These are phyloP conservation scores for Penicillium janthinellum DNA, from an alignment of 2,329 filamentous ascomycete genomes.

Conservation along the genomic window DNA sequence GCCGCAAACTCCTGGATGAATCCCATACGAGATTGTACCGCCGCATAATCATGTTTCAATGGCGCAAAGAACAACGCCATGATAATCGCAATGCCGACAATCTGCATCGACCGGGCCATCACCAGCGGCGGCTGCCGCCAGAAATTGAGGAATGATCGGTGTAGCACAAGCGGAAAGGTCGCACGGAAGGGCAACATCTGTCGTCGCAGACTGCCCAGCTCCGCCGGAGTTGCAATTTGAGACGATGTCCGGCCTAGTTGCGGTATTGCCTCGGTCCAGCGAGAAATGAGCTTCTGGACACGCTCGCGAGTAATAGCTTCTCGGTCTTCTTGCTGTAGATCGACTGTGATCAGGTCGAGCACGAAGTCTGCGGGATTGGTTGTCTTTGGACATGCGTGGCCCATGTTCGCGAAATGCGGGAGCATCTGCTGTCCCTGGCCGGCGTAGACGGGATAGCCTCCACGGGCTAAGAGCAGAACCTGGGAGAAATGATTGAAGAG, in stretches of 20 bases:
- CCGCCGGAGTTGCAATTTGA: slow-evolving; percentile 66
- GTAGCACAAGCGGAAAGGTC: slow-evolving; percentile 68
- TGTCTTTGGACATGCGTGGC: slow-evolving; percentile 66
- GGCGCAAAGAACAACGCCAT: slow-evolving; percentile 72
- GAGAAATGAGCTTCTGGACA: slow-evolving; percentile 62
- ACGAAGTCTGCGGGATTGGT: slow-evolving; percentile 79
- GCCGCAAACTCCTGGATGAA: slow-evolving; percentile 72
- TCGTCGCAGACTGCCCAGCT: slow-evolving; percentile 69
- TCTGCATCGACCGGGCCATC: slow-evolving; percentile 67
- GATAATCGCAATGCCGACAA: slow-evolving; percentile 64
- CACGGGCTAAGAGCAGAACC: slow-evolving; percentile 69
- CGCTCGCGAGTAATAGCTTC: slow-evolving; percentile 65
- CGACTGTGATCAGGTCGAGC: slow-evolving; percentile 74
- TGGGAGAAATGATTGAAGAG: slow-evolving; percentile 72
- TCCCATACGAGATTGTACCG: slow-evolving; percentile 72
- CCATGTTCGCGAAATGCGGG: slow-evolving; percentile 61
- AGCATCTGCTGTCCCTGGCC: slow-evolving; percentile 67
- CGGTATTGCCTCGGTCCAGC: slow-evolving; percentile 51
- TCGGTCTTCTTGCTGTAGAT: slow-evolving; percentile 65
- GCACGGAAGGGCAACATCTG: slow-evolving; percentile 62
- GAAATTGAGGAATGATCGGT: slow-evolving; percentile 69
- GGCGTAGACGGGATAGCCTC: slow-evolving; percentile 68
- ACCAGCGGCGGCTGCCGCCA: slow-evolving; percentile 66
- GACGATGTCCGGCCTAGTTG: slow-evolving; percentile 33
- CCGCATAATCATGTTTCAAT: slow-evolving; percentile 67